These are phyloP conservation scores for Alliaria petiolata DNA, from an alignment of 345 rosid genomes.

Conservation along the genomic window DNA sequence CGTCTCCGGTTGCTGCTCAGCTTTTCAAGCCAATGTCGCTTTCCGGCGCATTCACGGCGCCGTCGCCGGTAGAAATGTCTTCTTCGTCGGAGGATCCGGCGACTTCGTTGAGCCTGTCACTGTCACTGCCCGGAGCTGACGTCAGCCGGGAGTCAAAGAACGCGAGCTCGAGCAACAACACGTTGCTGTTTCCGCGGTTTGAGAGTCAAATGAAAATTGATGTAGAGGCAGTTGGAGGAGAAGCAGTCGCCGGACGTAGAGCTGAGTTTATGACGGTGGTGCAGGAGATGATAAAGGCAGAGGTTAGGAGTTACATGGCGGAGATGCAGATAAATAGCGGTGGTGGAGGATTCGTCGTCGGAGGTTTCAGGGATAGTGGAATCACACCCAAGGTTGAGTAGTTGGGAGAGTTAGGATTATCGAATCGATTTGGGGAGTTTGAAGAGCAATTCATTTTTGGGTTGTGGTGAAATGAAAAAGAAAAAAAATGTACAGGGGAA, in stretches of 20 bases:
- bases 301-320: slow-evolving; percentile 76
- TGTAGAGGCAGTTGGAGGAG: slow-evolving; percentile 24
- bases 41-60: slow-evolving; percentile 39
- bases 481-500: slow-evolving; percentile 18
- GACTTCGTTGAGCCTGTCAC: slow-evolving; percentile 58
- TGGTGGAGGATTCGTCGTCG: slow-evolving; percentile 35
- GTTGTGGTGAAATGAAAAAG: neutral
- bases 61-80: slow-evolving; percentile 30
- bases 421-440: neutral
- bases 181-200: slow-evolving; percentile 25
- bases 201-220: slow-evolving; percentile 18
- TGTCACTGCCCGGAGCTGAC: slow-evolving; percentile 63
- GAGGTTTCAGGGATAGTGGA: slow-evolving; percentile 35
- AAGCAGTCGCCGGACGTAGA: slow-evolving; percentile 45
- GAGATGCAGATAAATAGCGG: slow-evolving; percentile 33
- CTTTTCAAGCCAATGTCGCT: slow-evolving; percentile 45
- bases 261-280: slow-evolving; percentile 70
- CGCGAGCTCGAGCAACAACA: neutral
- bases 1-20: slow-evolving; percentile 30
- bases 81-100: slow-evolving; percentile 53
- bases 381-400: slow-evolving; percentile 23
- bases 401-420: slow-evolving; percentile 11
- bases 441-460: slow-evolving; percentile 26
- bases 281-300: slow-evolving; percentile 81
- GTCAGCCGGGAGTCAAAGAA: slow-evolving; percentile 34